phyloP scores from a whole-genome alignment of 208 protist species.

The Lotmaria passim region DNA sequence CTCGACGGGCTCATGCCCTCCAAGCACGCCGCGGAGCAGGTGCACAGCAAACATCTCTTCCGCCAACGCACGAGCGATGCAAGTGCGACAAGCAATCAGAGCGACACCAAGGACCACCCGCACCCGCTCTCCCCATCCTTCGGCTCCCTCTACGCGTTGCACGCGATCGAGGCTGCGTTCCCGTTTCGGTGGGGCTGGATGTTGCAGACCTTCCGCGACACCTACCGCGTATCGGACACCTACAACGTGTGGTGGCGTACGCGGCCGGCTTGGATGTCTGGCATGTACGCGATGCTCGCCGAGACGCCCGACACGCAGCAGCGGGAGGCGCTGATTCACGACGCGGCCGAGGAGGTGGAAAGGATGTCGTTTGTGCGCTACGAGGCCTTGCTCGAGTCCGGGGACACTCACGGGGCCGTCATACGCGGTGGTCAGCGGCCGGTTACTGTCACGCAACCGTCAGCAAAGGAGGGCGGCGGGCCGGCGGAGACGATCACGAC shows the following conservation, averaged over 20 bases:
- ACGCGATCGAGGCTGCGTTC: conserved; percentile 26
- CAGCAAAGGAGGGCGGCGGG: background rate
- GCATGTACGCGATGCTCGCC: background rate
- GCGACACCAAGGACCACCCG: background rate
- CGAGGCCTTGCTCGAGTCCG: conserved; percentile 5
- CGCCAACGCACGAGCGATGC: background rate
- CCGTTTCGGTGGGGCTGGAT: conserved; percentile 26
- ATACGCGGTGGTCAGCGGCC: conserved; percentile 4
- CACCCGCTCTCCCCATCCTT: conserved; percentile 14
- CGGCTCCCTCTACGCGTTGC: conserved; percentile 36
- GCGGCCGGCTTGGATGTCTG: conserved; percentile 22
- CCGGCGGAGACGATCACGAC: conserved; percentile 12
- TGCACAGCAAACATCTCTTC: conserved; percentile 9
- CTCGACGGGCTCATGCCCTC: conserved; percentile 24
- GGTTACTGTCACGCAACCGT: background rate
- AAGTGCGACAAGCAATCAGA: background rate
- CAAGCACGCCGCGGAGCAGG: conserved; percentile 24
- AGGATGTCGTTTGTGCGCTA: conserved; percentile 15
- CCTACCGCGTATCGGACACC: conserved; percentile 35
- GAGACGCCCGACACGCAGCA: background rate
- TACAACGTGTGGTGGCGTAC: conserved; percentile 32
- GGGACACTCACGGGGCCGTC: conserved; percentile 8
- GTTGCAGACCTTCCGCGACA: conserved; percentile 29
- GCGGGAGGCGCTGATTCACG: background rate
- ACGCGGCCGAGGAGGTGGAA: conserved; percentile 11